Evolutionary conservation across 257 asterid species (phyloP).

Genomic region (Coffea eugenioides): DNA sequence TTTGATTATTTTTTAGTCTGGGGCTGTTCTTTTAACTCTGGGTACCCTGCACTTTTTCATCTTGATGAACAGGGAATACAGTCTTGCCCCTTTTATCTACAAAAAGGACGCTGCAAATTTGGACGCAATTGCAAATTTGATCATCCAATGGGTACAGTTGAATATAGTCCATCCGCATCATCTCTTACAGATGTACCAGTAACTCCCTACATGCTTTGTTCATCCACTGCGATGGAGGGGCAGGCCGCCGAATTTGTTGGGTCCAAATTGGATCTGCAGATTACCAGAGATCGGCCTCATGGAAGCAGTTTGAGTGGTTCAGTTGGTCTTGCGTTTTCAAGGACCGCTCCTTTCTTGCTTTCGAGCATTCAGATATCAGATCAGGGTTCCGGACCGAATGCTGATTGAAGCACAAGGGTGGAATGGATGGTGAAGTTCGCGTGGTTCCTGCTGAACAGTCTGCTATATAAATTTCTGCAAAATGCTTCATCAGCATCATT

Average conservation of each 20-base stretch:
- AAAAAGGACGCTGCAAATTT: conserved; percentile 76
- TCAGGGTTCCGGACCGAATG: conserved; percentile 1
- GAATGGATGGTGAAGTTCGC: conserved; percentile 1
- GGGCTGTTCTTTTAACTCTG: background rate
- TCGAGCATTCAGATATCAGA: background rate
- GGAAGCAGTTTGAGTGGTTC: conserved; percentile 32
- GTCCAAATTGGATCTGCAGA: conserved; percentile 22
- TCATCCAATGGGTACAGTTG: conserved; percentile 59
- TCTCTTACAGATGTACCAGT: conserved; percentile 64
- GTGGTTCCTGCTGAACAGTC: too few species aligned
- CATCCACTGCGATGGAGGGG: conserved; percentile 28
- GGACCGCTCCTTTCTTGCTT: conserved; percentile 20
- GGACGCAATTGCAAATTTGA: conserved; percentile 81
- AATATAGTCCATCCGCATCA: conserved; percentile 43
- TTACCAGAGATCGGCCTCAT: conserved; percentile 26
- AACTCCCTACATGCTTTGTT: conserved; percentile 26
- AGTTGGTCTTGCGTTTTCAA: conserved; percentile 28
- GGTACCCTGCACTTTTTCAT: background rate
- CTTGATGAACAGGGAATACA: conserved; percentile 60
- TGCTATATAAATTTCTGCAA: background rate
- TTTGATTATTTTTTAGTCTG: too few species aligned
- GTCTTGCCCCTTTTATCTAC: conserved; percentile 80
- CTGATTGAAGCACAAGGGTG: conserved; percentile 11
- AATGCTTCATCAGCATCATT: background rate
- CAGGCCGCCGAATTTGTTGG: conserved; percentile 44